phyloP scores from a whole-genome alignment of 208 protist genomes.

The Leishmania amazonensis region DNA sequence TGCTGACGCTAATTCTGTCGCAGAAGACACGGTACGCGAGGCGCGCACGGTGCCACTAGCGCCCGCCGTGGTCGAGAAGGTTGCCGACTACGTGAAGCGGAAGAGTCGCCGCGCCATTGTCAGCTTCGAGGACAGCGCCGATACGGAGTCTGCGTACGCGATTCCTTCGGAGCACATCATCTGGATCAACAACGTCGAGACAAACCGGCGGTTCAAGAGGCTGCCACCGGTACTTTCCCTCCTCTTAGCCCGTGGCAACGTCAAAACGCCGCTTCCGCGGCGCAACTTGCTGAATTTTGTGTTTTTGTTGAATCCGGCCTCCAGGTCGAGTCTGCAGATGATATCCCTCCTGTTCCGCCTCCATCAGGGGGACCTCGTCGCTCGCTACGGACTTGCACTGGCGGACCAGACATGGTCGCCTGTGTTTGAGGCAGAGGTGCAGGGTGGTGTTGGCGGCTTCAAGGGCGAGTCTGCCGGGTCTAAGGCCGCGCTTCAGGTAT shows the following conservation, averaged over 20 bases:
- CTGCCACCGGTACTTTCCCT: conserved; percentile 20
- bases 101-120: neutral
- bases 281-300: conserved; percentile 28
- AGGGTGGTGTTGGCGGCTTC: neutral
- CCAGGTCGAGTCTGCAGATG: conserved; percentile 17
- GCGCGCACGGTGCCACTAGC: conserved; percentile 1
- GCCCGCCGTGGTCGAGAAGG: conserved; percentile 11
- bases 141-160: conserved; percentile 10
- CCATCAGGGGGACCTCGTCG: conserved; percentile 3
- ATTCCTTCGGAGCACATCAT: conserved; percentile 18
- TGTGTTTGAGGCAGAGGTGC: neutral
- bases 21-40: neutral
- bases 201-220: conserved; percentile 12
- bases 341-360: conserved; percentile 6
- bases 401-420: conserved; percentile 28
- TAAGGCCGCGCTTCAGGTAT: conserved; percentile 17
- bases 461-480: conserved; percentile 9
- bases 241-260: conserved; percentile 5
- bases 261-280: conserved; percentile 20
- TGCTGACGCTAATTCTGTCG: neutral
- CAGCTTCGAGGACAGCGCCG: neutral
- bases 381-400: conserved; percentile 30
- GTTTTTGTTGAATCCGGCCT: conserved; percentile 23
- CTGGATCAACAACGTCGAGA: conserved; percentile 49
- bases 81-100: conserved; percentile 15